A percentile compares a stretch with the other conserved stretches of the same genome.
Evolutionary conservation across 331 rosid species (phyloP).

Genomic region (Telfairia occidentalis): DNA sequence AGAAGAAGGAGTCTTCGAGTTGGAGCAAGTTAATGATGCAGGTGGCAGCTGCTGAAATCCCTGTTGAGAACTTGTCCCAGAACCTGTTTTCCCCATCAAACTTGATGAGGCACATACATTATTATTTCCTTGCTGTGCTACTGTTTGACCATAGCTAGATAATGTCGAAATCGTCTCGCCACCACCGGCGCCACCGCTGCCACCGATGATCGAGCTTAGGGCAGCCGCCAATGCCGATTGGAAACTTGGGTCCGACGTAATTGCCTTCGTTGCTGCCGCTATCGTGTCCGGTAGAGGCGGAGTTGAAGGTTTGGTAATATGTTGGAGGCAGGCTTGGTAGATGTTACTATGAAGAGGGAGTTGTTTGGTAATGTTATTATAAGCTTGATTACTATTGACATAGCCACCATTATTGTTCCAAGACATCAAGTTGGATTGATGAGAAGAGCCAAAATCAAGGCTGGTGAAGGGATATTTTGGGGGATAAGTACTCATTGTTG

Average conservation of each 20-base stretch:
- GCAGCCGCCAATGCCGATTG: conserved; percentile 81
- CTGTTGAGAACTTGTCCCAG: conserved; percentile 24
- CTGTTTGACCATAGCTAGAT: conserved; percentile 21
- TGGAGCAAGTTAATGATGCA: conserved; percentile 43
- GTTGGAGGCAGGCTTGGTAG: conserved; percentile 39
- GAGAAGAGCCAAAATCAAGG: conserved; percentile 49
- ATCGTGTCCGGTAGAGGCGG: conserved; percentile 32
- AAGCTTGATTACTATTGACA: conserved; percentile 28
- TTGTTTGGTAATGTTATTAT: conserved; percentile 29
- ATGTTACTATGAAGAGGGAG: conserved; percentile 18
- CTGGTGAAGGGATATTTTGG: conserved; percentile 40
- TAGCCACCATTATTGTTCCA: conserved; percentile 47
- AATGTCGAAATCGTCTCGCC: conserved; percentile 25
- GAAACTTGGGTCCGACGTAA: conserved; percentile 70
- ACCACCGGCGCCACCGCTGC: conserved; percentile 15
- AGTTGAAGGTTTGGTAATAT: background rate
- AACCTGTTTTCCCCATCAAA: conserved; percentile 35
- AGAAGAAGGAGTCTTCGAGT: conserved; percentile 49
- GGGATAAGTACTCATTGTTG: conserved; percentile 11
- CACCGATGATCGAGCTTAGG: conserved; percentile 49
- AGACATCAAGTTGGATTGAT: conserved; percentile 31
- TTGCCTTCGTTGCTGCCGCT: conserved; percentile 86
- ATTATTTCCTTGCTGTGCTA: conserved; percentile 16
- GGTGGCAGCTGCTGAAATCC: conserved; percentile 38
- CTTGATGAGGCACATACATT: conserved; percentile 45